Percentiles rank a stretch among this genome's conserved stretches.
phyloP scores from a whole-genome alignment of 345 rosid species.

The Noccaea bulbosa region DNA sequence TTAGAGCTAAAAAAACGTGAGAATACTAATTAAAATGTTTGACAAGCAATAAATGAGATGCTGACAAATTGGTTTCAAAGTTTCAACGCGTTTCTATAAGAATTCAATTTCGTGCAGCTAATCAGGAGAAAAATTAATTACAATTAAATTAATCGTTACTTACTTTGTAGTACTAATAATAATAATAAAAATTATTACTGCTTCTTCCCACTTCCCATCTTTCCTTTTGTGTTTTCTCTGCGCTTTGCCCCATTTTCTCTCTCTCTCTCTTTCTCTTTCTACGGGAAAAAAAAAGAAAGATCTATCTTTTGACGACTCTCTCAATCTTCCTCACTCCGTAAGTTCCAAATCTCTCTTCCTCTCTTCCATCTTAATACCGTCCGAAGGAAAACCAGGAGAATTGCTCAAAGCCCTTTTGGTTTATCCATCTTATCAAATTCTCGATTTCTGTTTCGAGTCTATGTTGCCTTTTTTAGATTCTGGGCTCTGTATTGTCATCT shows the following conservation, averaged over 20 bases:
- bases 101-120: conserved; percentile 42
- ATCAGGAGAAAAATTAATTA: conserved; percentile 36
- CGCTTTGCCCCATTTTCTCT: conserved; percentile 12
- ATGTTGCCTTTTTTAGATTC: neutral
- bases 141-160: conserved; percentile 24
- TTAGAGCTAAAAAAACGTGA: conserved; percentile 16
- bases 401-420: conserved; percentile 24
- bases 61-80: conserved; percentile 33
- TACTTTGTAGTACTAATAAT: neutral
- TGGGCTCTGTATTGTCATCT: neutral
- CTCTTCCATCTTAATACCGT: neutral
- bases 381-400: conserved; percentile 27
- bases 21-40: conserved; percentile 2
- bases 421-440: conserved; percentile 18
- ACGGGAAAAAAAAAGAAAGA: conserved; percentile 17
- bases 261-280: conserved; percentile 29
- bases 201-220: conserved; percentile 30
- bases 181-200: conserved; percentile 44
- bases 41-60: conserved; percentile 38
- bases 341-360: conserved; percentile 49
- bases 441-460: conserved; percentile 17
- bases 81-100: conserved; percentile 42
- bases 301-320: conserved; percentile 37
- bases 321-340: conserved; percentile 44
- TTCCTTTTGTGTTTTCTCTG: conserved; percentile 37